Evolutionary conservation across 164 flowering plant species (phyloP), one percentile per base, ranked within the genome.

Genomic region (Litsea cubeba): DNA sequence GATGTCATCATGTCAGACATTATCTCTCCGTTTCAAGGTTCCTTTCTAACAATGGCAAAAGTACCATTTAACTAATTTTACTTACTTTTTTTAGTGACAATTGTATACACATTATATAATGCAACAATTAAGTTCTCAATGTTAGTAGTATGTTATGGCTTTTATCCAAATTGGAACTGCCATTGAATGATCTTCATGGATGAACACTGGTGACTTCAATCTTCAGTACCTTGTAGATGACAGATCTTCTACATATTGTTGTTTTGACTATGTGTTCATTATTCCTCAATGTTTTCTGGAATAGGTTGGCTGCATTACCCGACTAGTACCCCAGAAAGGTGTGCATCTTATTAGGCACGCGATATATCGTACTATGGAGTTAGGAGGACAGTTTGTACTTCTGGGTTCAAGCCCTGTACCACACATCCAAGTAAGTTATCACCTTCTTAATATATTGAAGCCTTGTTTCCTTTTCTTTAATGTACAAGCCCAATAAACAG

Each of bases 331-430:
- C 25, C 99, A 95, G 74, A 95, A 95, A 79, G 99, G 99, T 72
- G 93, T 93, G 18, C 99, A 95, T 85, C 98, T 95, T 32, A 95
- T 95, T 73, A 87, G 98, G 77, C 97, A 95, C 85, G 98, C 99
- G 62, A 88, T 95, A 72, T 93, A 89, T 76, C 82, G 91, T 76
- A 91, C 96, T 65, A 22, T 91, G 86, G 99, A 95, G 77, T 81
- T 93, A 62, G 99, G 96, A 71, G 99, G 99, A 72, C 99, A 95
- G 75, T 95, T 93, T 87, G 85, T 95, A 69, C 97, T 95, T 75
- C 87, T 95, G 76, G 99, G 99, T 79, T 93, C 99, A 72, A 95
- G 99, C 81, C 99, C 99, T 5, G 93, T 95, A 66, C 84, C 89
- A 25, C 91, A 95, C 82, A 95, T 95, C 80, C 98, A 91, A 89